Base-by-base conservation (phyloP, 805 yeast genomes). In the Candida bentonensis region DNA sequence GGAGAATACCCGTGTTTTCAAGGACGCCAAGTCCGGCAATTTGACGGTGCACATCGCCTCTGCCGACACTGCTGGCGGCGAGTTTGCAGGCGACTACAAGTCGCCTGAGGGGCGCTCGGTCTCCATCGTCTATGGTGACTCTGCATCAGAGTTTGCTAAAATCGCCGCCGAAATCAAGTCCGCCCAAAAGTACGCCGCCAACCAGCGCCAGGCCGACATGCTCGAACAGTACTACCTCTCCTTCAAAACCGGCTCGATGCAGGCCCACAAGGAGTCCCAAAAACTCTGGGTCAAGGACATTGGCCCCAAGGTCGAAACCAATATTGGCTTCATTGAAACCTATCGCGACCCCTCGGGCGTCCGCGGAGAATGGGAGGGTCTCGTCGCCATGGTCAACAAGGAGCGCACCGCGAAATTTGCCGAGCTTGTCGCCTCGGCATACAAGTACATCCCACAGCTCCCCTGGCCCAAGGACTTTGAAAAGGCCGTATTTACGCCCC, bases 261-360 rank as follows among this genome's bases (percentile, higher is more conserved):
- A 78, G 50, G 83, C 88, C 9, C 95, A 86, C 62, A 82, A 82
- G 55, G 74, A 81, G 47, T 81, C 95, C 1, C 95, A 86, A 61
- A 74, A 78, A 44, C 69, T 74, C 47, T 86, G 96, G 95, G 94
- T 86, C 47, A 82, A 82, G 58, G 95, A 86, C 60, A 62, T 82
- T 43, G 80, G 84, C 1, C 96, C 96, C 11, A 66, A 66, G 13
- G 79, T 79, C 30, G 86, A 79, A 63, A 78, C 89, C 40, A 85
- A 86, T 59, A 75, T 86, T 53, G 96, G 96, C 0, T 86, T 86
- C 60, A 86, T 86, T 53, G 96, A 86, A 65, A 86, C 95, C 23
- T 86, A 86, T 65, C 73, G 96, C 62, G 96, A 85, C 59, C 94
- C 95, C 15, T 74, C 88, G 25, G 95, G 95, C 41, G 84, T 85